A percentile compares a stretch with the other conserved stretches of the same genome.
phyloP scores from a whole-genome alignment of 2,329 filamentous ascomycete genomes.

The Nemania sp. region DNA sequence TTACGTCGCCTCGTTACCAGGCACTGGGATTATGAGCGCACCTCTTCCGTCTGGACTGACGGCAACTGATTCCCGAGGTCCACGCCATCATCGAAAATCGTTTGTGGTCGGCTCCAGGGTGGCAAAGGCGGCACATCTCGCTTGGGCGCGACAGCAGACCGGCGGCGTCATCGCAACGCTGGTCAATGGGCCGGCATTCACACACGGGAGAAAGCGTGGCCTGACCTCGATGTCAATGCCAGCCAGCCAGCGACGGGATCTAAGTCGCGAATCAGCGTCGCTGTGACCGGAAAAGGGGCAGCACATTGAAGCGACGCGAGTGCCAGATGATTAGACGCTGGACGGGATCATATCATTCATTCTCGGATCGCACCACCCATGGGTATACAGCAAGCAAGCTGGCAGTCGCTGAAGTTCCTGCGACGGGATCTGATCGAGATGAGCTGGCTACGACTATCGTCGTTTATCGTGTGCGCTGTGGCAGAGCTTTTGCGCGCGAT shows the following conservation, averaged over 20 bases:
- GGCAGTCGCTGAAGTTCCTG: no score
- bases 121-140: no score
- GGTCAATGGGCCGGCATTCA: conserved; percentile 50
- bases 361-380: no score
- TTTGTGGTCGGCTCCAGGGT: no score
- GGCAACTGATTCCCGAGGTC: conserved; percentile 64
- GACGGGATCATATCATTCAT: no score
- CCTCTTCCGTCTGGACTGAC: conserved; percentile 59
- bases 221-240: conserved; percentile 47
- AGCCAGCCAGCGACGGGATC: conserved; percentile 49
- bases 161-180: conserved; percentile 55
- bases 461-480: no score
- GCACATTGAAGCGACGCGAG: no score
- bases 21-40: conserved; percentile 57
- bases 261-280: conserved; percentile 55
- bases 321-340: no score
- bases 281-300: conserved; percentile 48
- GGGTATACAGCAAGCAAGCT: no score
- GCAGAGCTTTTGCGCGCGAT: no score
- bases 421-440: no score
- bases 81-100: conserved; percentile 66
- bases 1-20: conserved; percentile 51
- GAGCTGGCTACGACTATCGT: no score
- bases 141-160: conserved; percentile 49
- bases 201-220: conserved; percentile 59